These are phyloP conservation scores for Lobosporangium transversale DNA, from an alignment of 192 early-diverging fungal species.

Conservation along the genomic window DNA sequence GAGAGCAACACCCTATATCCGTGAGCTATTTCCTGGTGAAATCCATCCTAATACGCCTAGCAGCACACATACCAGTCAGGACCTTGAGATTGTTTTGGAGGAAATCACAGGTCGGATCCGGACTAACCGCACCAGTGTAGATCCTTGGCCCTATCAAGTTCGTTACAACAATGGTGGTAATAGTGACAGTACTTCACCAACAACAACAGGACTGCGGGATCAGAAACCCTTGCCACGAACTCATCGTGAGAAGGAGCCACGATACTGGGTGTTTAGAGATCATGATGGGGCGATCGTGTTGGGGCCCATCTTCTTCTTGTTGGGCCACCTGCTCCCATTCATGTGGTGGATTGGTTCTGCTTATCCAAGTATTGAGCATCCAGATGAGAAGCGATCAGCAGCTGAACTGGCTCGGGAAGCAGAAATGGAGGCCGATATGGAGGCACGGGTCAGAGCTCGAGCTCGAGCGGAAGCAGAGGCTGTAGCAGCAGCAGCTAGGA, in stretches of 20 bases:
- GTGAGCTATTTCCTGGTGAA: constrained; percentile 31
- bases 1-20: constrained; percentile 29
- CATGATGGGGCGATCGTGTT: constrained; percentile 12
- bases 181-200: not conserved
- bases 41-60: not conserved
- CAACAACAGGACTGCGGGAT: not conserved
- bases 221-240: constrained; percentile 19
- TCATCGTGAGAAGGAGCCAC: not conserved
- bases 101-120: constrained; percentile 32
- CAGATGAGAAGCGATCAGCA: constrained; percentile 7
- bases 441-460: no score
- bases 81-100: constrained; percentile 28
- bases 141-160: constrained; percentile 24
- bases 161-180: not conserved
- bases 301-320: constrained; percentile 33
- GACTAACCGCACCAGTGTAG: constrained; percentile 33
- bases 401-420: not conserved
- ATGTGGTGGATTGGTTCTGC: constrained; percentile 42
- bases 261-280: constrained; percentile 44
- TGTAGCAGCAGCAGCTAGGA: not conserved
- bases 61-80: constrained; percentile 38
- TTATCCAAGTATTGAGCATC: constrained; percentile 18
- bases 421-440: no score
- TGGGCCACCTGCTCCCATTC: constrained; percentile 24
- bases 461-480: no score